Conservation (phyloP, 495 filamentous ascomycete species). For the Aspergillus cavernicola region DNA sequence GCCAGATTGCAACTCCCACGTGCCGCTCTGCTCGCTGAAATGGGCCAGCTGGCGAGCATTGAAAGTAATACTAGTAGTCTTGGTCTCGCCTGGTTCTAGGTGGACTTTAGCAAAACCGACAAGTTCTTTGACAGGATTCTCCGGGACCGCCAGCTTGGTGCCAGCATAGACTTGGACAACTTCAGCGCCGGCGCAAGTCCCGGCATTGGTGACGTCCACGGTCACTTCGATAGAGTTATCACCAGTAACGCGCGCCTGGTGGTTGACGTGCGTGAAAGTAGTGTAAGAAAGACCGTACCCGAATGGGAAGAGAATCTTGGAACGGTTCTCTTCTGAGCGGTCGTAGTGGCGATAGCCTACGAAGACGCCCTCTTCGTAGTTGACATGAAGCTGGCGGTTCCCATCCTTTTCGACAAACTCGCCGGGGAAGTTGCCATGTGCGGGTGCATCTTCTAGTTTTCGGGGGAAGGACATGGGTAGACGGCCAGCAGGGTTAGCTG, state of each 20-base stretch:
- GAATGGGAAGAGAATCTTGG: conserved; percentile 69
- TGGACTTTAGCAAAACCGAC: conserved; percentile 5
- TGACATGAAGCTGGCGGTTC: conserved; percentile 52
- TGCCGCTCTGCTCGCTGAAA: neutral
- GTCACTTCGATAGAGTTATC: neutral
- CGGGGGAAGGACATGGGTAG: conserved; percentile 73
- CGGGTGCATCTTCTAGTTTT: conserved; percentile 64
- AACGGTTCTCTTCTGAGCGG: conserved; percentile 45
- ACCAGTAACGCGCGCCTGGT: neutral
- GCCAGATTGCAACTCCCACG: neutral
- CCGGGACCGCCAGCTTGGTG: neutral
- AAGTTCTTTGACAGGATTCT: conserved; percentile 8
- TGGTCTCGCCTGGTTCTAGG: conserved; percentile 1
- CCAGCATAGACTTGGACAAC: conserved; percentile 8
- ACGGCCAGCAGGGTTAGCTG: conserved; percentile 70
- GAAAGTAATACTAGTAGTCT: neutral
- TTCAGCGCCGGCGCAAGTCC: conserved; percentile 1
- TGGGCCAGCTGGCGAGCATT: neutral
- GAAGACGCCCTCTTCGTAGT: conserved; percentile 73
- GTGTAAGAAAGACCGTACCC: conserved; percentile 76
- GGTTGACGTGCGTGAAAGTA: conserved; percentile 40
- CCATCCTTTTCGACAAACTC: conserved; percentile 55
- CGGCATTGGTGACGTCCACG: conserved; percentile 2
- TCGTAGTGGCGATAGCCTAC: conserved; percentile 85
- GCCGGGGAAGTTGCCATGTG: conserved; percentile 55